These are phyloP conservation scores for Starmerella ratchasimensis DNA, from an alignment of 805 yeast genomes.

Conservation along the genomic window DNA sequence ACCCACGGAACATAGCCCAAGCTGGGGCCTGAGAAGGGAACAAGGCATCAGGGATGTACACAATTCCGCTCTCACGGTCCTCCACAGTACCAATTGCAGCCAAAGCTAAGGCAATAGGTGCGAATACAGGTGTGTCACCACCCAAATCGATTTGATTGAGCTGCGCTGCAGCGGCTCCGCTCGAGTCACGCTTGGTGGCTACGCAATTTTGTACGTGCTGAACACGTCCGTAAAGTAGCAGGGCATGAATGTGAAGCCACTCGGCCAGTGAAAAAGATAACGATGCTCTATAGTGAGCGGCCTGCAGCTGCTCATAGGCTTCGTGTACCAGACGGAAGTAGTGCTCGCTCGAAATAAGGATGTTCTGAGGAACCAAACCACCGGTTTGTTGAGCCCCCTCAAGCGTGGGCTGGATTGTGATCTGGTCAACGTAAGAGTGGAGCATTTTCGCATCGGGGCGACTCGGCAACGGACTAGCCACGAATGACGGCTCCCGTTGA, in stretches of 20 bases:
- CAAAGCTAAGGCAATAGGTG: slow-evolving; percentile 9
- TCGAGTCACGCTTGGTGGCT: background rate
- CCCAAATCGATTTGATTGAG: slow-evolving; percentile 9
- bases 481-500: too few relatives aligned
- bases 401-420: too few relatives aligned
- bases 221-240: slow-evolving; percentile 11
- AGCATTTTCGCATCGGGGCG: too few relatives aligned
- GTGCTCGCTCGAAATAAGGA: slow-evolving; percentile 13
- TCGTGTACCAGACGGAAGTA: slow-evolving; percentile 12
- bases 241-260: slow-evolving; percentile 17
- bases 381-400: background rate
- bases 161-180: background rate
- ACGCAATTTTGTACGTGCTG: slow-evolving; percentile 6
- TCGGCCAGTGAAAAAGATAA: slow-evolving; percentile 14
- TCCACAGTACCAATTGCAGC: slow-evolving; percentile 11
- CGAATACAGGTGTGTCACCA: slow-evolving; percentile 6
- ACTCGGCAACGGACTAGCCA: too few relatives aligned
- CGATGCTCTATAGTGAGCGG: slow-evolving; percentile 12
- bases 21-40: slow-evolving; percentile 7
- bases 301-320: slow-evolving; percentile 15
- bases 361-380: background rate
- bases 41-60: slow-evolving; percentile 12
- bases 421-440: too few relatives aligned
- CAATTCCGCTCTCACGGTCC: slow-evolving; percentile 8
- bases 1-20: background rate